Evolutionary conservation across 2,329 filamentous ascomycete species (phyloP), one percentile per base, ranked within the genome.

Genomic region (Alternaria infectoria): DNA sequence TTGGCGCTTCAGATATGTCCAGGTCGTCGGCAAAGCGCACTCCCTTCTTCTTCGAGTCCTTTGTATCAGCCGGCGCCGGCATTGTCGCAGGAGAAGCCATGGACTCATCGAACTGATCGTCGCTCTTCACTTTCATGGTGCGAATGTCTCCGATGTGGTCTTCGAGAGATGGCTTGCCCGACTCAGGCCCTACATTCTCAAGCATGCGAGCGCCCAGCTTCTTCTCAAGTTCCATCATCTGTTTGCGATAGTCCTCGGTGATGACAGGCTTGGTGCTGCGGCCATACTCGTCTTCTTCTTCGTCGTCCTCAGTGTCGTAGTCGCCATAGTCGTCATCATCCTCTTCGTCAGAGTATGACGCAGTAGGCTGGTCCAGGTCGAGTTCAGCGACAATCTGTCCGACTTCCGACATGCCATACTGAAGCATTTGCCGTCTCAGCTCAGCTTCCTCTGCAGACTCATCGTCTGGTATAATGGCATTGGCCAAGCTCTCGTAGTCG

Each of bases 371-470:
- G 66, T 97, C 93, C 2, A 98, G 80, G 61, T 96, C 88, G 49
- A 99, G 86, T 80, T 98, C 93, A 15, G 96, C 96, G 15, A 99
- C 96, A 3, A 99, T 92, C 40, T 93, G 89, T 5, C 93, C 93
- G 61, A 99, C 90, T 78, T 98, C 95, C 47, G 91, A 90, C 80
- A 97, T 83, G 65, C 92, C 90, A 76, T 98, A 99, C 66, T 92
- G 87, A 8, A 98, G 85, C 94, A 99, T 98, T 74, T 97, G 90
- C 61, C 90, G 88, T 6, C 96, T 90, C 23, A 97, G 80, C 30
- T 86, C 86, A 5, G 93, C 91, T 66, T 97, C 95, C 68, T 97
- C 93, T 12, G 87, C 84, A 0, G 90, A 88, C 72, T 99, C 96
- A 55, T 91, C 86, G 1, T 90, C 86, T 2, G 93, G 91, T 13